These are phyloP conservation scores for Golubevia pallescens DNA, from an alignment of 1,284 basidiomycete genomes.

Conservation along the genomic window DNA sequence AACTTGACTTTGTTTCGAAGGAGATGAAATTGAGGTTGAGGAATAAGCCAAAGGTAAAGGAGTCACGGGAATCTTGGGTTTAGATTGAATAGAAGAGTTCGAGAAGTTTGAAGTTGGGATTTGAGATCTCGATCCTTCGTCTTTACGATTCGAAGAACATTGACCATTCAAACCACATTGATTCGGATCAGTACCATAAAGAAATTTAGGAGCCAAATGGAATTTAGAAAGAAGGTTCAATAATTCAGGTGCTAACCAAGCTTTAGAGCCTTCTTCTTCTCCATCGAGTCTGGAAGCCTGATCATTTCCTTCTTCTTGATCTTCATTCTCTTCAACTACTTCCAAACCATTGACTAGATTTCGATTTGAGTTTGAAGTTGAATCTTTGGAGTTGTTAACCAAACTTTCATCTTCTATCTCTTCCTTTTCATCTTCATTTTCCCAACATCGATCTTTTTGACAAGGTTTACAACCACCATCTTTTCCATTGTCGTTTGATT, in stretches of 20 bases:
- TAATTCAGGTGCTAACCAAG: slow-evolving; percentile 39
- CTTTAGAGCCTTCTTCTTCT: too few species aligned
- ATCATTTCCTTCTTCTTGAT: not conserved
- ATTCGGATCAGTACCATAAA: not conserved
- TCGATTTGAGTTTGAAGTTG: not conserved
- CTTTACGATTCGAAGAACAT: too few species aligned
- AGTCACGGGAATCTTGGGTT: too few species aligned
- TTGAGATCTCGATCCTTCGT: too few species aligned
- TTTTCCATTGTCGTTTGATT: not conserved
- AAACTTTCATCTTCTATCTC: not conserved
- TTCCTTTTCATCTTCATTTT: not conserved
- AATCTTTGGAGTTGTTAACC: not conserved
- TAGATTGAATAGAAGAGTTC: too few species aligned
- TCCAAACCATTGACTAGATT: not conserved
- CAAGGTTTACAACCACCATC: not conserved
- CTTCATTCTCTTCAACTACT: not conserved
- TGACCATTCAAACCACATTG: not conserved
- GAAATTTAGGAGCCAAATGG: not conserved
- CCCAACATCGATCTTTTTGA: not conserved
- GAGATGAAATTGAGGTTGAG: too few species aligned
- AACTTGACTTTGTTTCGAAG: too few species aligned
- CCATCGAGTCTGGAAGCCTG: not conserved
- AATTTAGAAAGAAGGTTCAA: slow-evolving; percentile 16
- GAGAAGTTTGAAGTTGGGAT: too few species aligned
- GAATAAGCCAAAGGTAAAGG: too few species aligned